These are phyloP conservation scores for Stagonosporopsis cucurbitacearum DNA, from an alignment of 2,329 filamentous ascomycete species.

Conservation along the genomic window DNA sequence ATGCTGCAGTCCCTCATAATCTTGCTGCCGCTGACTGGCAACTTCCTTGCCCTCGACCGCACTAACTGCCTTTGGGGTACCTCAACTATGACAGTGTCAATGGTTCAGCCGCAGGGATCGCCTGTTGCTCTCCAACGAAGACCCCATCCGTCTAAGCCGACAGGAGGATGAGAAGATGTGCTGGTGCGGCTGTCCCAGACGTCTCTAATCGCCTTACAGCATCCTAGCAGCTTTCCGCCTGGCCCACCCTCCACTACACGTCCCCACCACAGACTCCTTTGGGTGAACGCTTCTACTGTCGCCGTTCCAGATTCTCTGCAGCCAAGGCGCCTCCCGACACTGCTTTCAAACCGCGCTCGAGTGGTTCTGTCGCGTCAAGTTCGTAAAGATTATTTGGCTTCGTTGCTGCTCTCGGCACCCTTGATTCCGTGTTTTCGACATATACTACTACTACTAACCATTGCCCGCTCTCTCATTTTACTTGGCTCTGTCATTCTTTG, in stretches of 20 bases:
- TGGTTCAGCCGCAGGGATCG: slow-evolving; percentile 42
- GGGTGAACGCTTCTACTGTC: slow-evolving; percentile 49
- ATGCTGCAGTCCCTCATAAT: slow-evolving; percentile 18
- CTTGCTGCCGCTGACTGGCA: slow-evolving; percentile 25
- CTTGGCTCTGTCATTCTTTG: slow-evolving; percentile 51
- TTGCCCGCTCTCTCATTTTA: slow-evolving; percentile 41
- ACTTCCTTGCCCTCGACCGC: slow-evolving; percentile 26
- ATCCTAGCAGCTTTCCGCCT: slow-evolving; percentile 45
- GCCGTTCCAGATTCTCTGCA: slow-evolving; percentile 51
- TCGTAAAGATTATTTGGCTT: slow-evolving; percentile 42
- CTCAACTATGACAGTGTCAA: slow-evolving; percentile 29
- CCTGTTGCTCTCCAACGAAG: slow-evolving; percentile 34
- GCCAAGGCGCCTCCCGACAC: slow-evolving; percentile 50
- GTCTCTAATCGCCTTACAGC: slow-evolving; percentile 37
- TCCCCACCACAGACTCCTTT: slow-evolving; percentile 43
- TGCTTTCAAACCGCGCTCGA: slow-evolving; percentile 47
- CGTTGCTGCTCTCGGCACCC: slow-evolving; percentile 41
- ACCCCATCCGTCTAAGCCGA: slow-evolving; percentile 30
- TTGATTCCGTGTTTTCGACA: slow-evolving; percentile 41
- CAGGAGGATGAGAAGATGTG: slow-evolving; percentile 22
- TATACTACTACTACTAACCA: slow-evolving; percentile 46
- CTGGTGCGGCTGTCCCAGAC: slow-evolving; percentile 34
- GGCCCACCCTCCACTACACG: slow-evolving; percentile 41
- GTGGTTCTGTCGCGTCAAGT: slow-evolving; percentile 48
- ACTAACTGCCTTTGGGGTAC: slow-evolving; percentile 22